These are phyloP conservation scores for Malus sylvestris DNA, from an alignment of 306 rosid genomes.

Conservation along the genomic window DNA sequence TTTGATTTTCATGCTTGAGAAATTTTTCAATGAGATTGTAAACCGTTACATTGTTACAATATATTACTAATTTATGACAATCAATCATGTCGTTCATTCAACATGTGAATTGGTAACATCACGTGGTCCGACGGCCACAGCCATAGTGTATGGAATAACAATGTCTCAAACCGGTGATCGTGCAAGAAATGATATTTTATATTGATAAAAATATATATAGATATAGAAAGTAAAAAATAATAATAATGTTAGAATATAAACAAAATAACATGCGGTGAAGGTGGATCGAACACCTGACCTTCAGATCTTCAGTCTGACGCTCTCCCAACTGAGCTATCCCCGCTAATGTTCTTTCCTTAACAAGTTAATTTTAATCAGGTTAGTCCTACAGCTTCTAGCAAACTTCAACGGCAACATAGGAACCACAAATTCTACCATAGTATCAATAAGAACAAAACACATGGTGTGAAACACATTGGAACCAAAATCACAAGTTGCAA, in stretches of 20 bases:
- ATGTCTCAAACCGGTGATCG: no score
- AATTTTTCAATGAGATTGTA: rapidly evolving
- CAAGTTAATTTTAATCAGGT: not conserved
- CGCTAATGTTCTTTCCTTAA: not conserved
- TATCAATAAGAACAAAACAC: not conserved
- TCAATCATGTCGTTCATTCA: no score
- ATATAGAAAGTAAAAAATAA: no score
- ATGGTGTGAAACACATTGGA: not conserved
- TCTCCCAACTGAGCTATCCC: slow-evolving; percentile 15
- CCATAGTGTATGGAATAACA: no score
- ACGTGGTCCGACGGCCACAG: no score
- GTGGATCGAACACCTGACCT: slow-evolving; percentile 11
- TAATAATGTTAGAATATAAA: not conserved
- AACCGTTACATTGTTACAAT: no score
- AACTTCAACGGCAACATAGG: not conserved
- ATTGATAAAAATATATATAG: no score
- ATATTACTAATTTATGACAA: no score
- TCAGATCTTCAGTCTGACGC: slow-evolving; percentile 17
- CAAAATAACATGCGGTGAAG: not conserved
- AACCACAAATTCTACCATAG: not conserved
- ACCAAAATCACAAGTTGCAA: not conserved
- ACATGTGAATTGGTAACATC: no score
- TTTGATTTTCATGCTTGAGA: no score
- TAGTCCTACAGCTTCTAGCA: not conserved
- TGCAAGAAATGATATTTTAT: no score